A percentile compares a stretch with the other conserved stretches of the same genome.
Evolutionary conservation across 75 land plant species (phyloP).

Genomic region (Pinus albicaulis): DNA sequence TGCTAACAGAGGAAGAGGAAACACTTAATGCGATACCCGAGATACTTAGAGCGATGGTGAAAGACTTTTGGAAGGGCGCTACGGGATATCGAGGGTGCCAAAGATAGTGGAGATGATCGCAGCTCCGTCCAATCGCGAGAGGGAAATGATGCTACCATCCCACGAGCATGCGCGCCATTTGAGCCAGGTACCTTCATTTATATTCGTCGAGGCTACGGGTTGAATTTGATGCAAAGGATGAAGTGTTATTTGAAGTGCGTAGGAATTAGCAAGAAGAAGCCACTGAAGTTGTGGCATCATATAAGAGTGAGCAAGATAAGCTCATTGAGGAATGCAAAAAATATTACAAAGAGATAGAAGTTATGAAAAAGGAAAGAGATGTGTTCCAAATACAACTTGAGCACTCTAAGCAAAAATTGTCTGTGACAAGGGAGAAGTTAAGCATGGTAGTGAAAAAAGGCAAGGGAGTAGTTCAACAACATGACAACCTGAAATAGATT

Average conservation of each 20-base stretch:
- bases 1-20: too few species aligned
- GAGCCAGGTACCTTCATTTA: too few species aligned
- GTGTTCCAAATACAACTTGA: conserved; percentile 41
- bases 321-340: conserved; percentile 23
- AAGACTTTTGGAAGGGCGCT: too few species aligned
- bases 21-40: too few species aligned
- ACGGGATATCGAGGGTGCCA: too few species aligned
- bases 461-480: conserved; percentile 80
- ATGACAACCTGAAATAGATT: conserved; percentile 68
- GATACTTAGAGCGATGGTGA: too few species aligned
- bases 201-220: too few species aligned
- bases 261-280: conserved; percentile 43
- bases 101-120: too few species aligned
- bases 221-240: conserved; percentile 19
- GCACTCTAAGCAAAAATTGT: conserved; percentile 73
- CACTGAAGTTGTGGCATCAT: conserved; percentile 11
- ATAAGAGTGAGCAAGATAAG: conserved; percentile 41
- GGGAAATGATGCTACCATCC: too few species aligned
- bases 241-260: conserved; percentile 10
- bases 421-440: conserved; percentile 76
- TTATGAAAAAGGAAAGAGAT: conserved; percentile 19
- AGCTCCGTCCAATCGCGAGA: too few species aligned
- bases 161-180: too few species aligned
- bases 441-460: conserved; percentile 90
- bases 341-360: conserved; percentile 30